Conservation (phyloP, 352 stramenopile species). For the Aphanomyces cochlioides region DNA sequence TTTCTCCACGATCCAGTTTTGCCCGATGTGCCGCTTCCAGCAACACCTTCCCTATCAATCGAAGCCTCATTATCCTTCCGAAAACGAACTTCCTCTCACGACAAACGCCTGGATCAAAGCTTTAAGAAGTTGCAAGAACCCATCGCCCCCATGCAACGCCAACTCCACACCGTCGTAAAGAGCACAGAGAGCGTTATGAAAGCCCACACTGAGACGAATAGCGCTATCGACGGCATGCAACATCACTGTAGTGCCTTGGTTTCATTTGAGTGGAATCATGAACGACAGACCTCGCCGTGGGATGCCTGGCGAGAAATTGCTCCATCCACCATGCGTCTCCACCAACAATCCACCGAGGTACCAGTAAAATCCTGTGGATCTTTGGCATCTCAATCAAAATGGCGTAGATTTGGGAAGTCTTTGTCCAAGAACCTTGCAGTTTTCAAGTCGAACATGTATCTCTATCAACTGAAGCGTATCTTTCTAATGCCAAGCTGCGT, state of each 20-base stretch:
- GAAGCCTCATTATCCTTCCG: background rate
- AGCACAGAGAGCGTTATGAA: slow-evolving; percentile 8
- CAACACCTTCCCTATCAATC: background rate
- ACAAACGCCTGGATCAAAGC: slow-evolving; percentile 15
- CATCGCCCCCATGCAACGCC: slow-evolving; percentile 2
- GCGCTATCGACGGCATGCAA: background rate
- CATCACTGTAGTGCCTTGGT: background rate
- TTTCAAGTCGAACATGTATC: slow-evolving; percentile 19
- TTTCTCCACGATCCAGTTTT: slow-evolving; percentile 23
- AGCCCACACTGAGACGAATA: slow-evolving; percentile 2
- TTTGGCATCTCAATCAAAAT: background rate
- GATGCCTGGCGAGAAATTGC: slow-evolving; percentile 1
- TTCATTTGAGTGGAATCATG: slow-evolving; percentile 19
- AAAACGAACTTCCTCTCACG: background rate
- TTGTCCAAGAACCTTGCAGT: slow-evolving; percentile 13
- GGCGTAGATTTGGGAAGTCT: slow-evolving; percentile 12
- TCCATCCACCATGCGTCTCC: background rate
- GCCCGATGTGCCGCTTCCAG: background rate
- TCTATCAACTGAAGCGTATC: background rate
- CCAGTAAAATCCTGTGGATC: background rate
- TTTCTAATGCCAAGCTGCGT: background rate
- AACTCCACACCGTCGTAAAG: slow-evolving; percentile 10
- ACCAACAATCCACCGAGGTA: slow-evolving; percentile 12
- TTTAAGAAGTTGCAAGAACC: slow-evolving; percentile 20
- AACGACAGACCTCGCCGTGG: slow-evolving; percentile 2